These are phyloP conservation scores for Pseudopithomyces chartarum DNA, from an alignment of 2,329 filamentous ascomycete genomes.

Conservation along the genomic window DNA sequence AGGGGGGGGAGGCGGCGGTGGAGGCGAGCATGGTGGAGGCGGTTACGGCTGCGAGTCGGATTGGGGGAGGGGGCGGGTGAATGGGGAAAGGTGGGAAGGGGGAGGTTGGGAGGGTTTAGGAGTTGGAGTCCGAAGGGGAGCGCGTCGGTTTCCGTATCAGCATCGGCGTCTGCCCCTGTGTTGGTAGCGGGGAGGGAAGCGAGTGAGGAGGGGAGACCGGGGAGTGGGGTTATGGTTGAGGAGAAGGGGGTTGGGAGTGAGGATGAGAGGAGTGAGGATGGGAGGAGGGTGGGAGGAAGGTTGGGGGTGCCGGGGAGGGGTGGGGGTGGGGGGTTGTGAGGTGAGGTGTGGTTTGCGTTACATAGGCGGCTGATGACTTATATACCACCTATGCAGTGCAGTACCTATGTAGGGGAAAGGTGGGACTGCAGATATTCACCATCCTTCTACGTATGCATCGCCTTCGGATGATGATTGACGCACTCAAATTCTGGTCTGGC, in stretches of 20 bases:
- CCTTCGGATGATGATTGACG: no score
- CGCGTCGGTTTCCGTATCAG: background rate
- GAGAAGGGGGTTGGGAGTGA: slow-evolving; percentile 42
- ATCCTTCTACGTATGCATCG: no score
- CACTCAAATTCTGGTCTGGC: no score
- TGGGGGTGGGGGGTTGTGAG: slow-evolving; percentile 1
- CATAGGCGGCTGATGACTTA: no score
- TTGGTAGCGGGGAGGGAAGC: background rate
- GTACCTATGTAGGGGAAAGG: no score
- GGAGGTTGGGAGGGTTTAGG: slow-evolving; percentile 26
- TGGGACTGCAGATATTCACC: no score
- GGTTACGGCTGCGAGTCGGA: slow-evolving; percentile 30
- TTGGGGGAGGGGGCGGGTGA: slow-evolving; percentile 41
- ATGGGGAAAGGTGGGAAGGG: slow-evolving; percentile 29
- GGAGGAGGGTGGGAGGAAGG: slow-evolving; percentile 17
- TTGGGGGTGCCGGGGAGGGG: slow-evolving; percentile 22
- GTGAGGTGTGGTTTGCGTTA: background rate
- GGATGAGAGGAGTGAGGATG: slow-evolving; percentile 41
- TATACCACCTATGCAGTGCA: no score
- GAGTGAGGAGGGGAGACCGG: slow-evolving; percentile 28
- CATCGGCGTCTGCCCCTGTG: background rate
- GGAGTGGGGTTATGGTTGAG: slow-evolving; percentile 49
- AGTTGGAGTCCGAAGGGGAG: slow-evolving; percentile 42
- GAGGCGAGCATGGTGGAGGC: slow-evolving; percentile 44
- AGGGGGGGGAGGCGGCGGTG: slow-evolving; percentile 41